These are phyloP conservation scores for Mortierella sp. DNA, from an alignment of 371 early-diverging fungal genomes.

Conservation along the genomic window DNA sequence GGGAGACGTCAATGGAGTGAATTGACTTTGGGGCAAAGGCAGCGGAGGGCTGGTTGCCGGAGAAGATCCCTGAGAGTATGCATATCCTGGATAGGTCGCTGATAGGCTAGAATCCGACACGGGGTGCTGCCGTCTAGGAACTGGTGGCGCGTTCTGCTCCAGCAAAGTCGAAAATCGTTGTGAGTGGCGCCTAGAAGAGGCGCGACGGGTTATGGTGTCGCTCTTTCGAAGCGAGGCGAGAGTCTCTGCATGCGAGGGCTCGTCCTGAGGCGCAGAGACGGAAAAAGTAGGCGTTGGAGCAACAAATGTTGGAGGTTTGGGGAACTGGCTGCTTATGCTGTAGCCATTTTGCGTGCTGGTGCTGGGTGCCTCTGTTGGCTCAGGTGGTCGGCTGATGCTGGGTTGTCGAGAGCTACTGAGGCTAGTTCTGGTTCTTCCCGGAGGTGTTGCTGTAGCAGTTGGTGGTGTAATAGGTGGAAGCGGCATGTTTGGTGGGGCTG, in stretches of 20 bases:
- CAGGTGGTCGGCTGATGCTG: constrained; percentile 9
- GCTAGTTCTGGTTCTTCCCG: constrained; percentile 18
- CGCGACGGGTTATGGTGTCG: constrained; percentile 56
- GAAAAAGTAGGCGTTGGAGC: constrained; percentile 19
- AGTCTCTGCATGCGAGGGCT: constrained; percentile 49
- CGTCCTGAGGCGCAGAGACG: constrained; percentile 32
- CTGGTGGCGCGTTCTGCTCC: constrained; percentile 34
- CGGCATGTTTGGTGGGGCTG: not conserved
- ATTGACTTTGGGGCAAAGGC: constrained; percentile 1
- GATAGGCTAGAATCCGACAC: constrained; percentile 24
- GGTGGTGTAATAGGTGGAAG: not conserved
- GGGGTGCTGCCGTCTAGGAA: constrained; percentile 23
- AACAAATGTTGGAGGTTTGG: constrained; percentile 1
- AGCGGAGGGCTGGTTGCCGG: constrained; percentile 17
- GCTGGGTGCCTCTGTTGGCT: not conserved
- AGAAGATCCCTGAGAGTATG: constrained; percentile 19
- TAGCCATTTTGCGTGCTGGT: not conserved
- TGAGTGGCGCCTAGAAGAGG: constrained; percentile 54
- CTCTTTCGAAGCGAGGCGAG: constrained; percentile 62
- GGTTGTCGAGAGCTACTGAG: constrained; percentile 18
- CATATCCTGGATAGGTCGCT: constrained; percentile 32
- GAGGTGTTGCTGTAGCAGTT: constrained; percentile 3
- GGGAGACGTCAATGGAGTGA: not conserved
- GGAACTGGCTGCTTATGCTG: not conserved
- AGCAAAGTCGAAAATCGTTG: constrained; percentile 42